These are phyloP conservation scores for Cryphonectria radicalis DNA, from an alignment of 2,329 filamentous ascomycete species.

Conservation along the genomic window DNA sequence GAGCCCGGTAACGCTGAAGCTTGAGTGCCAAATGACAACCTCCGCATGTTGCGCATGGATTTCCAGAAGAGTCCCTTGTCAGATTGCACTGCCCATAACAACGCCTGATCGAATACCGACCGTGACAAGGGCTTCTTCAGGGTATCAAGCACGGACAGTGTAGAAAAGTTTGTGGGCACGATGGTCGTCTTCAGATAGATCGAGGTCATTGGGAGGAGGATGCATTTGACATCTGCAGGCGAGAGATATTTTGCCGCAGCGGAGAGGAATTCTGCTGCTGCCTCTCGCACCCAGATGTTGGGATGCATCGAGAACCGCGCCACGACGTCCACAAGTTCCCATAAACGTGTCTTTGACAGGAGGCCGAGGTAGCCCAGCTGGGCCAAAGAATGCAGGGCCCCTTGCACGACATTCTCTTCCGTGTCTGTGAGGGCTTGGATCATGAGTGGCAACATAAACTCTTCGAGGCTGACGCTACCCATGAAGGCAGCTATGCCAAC, in stretches of 20 bases:
- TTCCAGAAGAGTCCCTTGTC: slow-evolving; percentile 91
- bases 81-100: slow-evolving; percentile 81
- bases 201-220: slow-evolving; percentile 77
- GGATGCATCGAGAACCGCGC: slow-evolving; percentile 90
- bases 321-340: slow-evolving; percentile 85
- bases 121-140: slow-evolving; percentile 82
- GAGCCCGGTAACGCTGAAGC: slow-evolving; percentile 59
- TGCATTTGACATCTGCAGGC: slow-evolving; percentile 79
- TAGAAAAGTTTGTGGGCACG: slow-evolving; percentile 64
- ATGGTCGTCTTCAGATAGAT: slow-evolving; percentile 80
- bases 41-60: slow-evolving; percentile 68
- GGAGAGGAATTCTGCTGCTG: slow-evolving; percentile 81
- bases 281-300: slow-evolving; percentile 93
- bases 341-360: slow-evolving; percentile 80
- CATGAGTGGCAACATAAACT: slow-evolving; percentile 95
- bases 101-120: slow-evolving; percentile 80
- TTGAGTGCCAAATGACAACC: slow-evolving; percentile 67
- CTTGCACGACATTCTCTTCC: slow-evolving; percentile 93
- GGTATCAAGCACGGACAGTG: slow-evolving; percentile 76
- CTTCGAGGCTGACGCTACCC: slow-evolving; percentile 85
- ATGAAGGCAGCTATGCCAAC: slow-evolving; percentile 91
- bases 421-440: slow-evolving; percentile 90
- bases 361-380: slow-evolving; percentile 87
- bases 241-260: slow-evolving; percentile 77
- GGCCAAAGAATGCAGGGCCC: slow-evolving; percentile 83